These are phyloP conservation scores for Clitoria ternatea DNA, from an alignment of 306 rosid species.

Conservation along the genomic window DNA sequence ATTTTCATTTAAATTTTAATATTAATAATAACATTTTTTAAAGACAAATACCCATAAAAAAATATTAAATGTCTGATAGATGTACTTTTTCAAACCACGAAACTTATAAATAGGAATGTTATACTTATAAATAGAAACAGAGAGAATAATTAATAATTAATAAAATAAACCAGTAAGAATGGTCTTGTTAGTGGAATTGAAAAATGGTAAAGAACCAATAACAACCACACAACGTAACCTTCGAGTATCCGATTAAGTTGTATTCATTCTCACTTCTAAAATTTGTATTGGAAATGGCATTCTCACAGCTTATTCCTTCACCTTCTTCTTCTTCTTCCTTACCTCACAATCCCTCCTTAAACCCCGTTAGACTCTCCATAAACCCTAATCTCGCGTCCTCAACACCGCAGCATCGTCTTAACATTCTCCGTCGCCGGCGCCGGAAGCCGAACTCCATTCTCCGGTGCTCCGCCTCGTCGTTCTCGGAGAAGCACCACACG, in stretches of 20 bases:
- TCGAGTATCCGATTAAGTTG: background rate
- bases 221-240: constrained; percentile 21
- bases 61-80: too few relatives aligned
- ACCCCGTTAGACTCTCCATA: constrained; percentile 36
- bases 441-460: constrained; percentile 34
- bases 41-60: too few relatives aligned
- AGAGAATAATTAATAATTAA: background rate
- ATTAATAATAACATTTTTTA: too few relatives aligned
- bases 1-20: too few relatives aligned
- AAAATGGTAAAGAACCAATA: background rate
- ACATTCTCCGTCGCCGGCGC: constrained; percentile 32
- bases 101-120: too few relatives aligned
- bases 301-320: constrained; percentile 73
- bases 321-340: constrained; percentile 51
- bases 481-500: constrained; percentile 75
- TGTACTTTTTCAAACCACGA: too few relatives aligned
- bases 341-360: constrained; percentile 48
- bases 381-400: constrained; percentile 42
- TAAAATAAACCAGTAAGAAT: too few relatives aligned
- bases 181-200: too few relatives aligned
- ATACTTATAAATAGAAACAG: too few relatives aligned
- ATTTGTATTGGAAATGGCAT: constrained; percentile 53
- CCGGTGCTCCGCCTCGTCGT: constrained; percentile 80
- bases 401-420: background rate
- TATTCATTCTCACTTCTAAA: background rate